A percentile compares a stretch with the other conserved stretches of the same genome.
These are phyloP conservation scores for Amorphotheca resinae DNA, from an alignment of 495 filamentous ascomycete genomes.

Conservation along the genomic window DNA sequence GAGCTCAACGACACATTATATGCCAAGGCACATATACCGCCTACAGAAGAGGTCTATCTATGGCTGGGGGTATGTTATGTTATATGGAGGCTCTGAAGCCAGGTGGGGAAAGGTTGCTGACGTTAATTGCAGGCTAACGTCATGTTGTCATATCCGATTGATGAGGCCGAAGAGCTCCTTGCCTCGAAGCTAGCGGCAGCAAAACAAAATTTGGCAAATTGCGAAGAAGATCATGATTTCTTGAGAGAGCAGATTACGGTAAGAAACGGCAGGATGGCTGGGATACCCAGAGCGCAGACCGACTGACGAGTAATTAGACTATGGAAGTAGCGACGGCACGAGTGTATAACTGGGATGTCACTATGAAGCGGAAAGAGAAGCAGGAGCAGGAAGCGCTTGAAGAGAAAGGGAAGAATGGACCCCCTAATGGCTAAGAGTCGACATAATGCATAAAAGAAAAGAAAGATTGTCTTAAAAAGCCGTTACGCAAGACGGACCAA, in stretches of 20 bases:
- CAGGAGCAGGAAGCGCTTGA: constrained; percentile 37
- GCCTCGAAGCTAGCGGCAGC: constrained; percentile 68
- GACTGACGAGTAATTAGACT: constrained; percentile 41
- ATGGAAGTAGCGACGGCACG: constrained; percentile 91
- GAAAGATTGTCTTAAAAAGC: too few relatives aligned
- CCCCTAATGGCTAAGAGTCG: constrained; percentile 13
- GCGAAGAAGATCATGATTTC: constrained; percentile 95
- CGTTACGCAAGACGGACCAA: too few relatives aligned
- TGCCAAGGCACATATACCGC: constrained; percentile 69
- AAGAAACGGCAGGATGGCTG: constrained; percentile 18
- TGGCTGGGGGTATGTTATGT: constrained; percentile 66
- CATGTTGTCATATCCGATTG: constrained; percentile 88
- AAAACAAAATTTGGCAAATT: constrained; percentile 63
- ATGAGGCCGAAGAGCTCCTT: constrained; percentile 72
- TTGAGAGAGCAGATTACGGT: constrained; percentile 94
- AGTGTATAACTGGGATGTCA: constrained; percentile 98
- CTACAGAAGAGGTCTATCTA: constrained; percentile 86
- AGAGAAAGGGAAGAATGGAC: constrained; percentile 14
- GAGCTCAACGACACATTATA: constrained; percentile 94
- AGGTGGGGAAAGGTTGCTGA: not conserved
- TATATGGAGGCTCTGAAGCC: not conserved
- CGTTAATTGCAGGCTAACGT: constrained; percentile 63
- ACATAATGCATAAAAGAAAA: not conserved
- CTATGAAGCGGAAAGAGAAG: constrained; percentile 85
- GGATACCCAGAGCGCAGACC: not conserved